Evolutionary conservation across 768 basidiomycete species (phyloP), one percentile per base, ranked within the genome.

Genomic region (Amanita brunnescens): DNA sequence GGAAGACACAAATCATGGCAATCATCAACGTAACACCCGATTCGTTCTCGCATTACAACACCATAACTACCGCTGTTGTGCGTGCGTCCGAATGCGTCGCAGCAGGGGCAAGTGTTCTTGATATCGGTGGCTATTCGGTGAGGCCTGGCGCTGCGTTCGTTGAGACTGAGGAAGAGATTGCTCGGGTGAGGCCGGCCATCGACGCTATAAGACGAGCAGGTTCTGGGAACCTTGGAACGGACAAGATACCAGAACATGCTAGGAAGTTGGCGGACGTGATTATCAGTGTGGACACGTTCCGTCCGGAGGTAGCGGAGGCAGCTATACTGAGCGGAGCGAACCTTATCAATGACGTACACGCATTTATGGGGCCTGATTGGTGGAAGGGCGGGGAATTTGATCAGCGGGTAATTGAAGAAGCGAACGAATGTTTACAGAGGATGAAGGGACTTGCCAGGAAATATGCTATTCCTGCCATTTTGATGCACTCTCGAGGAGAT

Each of bases 101-200:
- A 0, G 70, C 70, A 0, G 85, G 86, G 1, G 85, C 87, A 0
- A 74, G 81, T 51, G 87, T 99, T 52, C 68, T 98, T 53, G 96
- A 99, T 64, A 75, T 98, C n/a, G 95, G 96, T 0, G 96, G 96
- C 0, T 90, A 91, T 67, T 94, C 91, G 0, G 98, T 94, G 0
- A 79, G 92, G 9, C 96, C 95, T 0, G 77, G 81, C 1, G 86
- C 93, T 0, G 74, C 68, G 0, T 79, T 78, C 47, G 80, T 95
- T 35, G 71, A 75, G 0, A 56, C 71, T 0, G 75, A 81, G 51
- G 89, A 93, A 47, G 95, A 99, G 62, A 70, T 76, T 8, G 44
- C 65, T 1, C 74, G 95, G 1, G 86, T 94, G 12, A 72, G 85
- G 0, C 90, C 91, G 1, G 69, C 87, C 44, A 76, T 96, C 49